These are phyloP conservation scores for Chrysosphaeria jannelii DNA, from an alignment of 2,329 filamentous ascomycete genomes.

Conservation along the genomic window DNA sequence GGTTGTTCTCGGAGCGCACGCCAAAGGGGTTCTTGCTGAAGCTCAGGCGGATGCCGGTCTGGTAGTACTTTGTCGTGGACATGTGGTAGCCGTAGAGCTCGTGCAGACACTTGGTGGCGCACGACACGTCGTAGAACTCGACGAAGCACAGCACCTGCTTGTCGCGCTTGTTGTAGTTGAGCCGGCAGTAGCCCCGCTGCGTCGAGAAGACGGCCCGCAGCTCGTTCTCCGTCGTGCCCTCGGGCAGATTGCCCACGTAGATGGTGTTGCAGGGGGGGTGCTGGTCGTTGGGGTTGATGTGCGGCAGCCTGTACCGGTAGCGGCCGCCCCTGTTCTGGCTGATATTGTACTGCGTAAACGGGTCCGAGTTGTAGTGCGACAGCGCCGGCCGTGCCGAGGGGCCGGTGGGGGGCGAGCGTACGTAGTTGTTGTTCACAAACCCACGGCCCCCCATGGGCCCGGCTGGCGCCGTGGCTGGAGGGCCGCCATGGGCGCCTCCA, in stretches of 20 bases:
- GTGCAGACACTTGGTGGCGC: constrained; percentile 69
- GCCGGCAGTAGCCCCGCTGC: constrained; percentile 77
- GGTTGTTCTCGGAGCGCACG: constrained; percentile 49
- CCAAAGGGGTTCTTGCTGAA: constrained; percentile 95
- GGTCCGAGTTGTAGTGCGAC: too few relatives aligned
- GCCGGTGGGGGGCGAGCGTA: too few relatives aligned
- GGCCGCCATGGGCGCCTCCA: too few relatives aligned
- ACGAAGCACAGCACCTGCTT: constrained; percentile 98
- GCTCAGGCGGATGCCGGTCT: constrained; percentile 79
- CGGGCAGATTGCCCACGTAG: constrained; percentile 87
- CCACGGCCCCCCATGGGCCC: too few relatives aligned
- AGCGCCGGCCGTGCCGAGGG: too few relatives aligned
- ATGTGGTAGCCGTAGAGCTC: constrained; percentile 68
- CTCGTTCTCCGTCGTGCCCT: constrained; percentile 83
- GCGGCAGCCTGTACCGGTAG: constrained; percentile 33
- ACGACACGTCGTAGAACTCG: constrained; percentile 81
- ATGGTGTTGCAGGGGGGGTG: constrained; percentile 95
- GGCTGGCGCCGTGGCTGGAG: too few relatives aligned
- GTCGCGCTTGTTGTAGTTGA: constrained; percentile 82
- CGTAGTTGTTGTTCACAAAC: too few relatives aligned
- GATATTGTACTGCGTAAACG: too few relatives aligned
- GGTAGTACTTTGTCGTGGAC: constrained; percentile 47
- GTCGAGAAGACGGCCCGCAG: constrained; percentile 81
- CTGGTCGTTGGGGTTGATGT: constrained; percentile 80
- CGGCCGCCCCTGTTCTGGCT: background rate